Evolutionary conservation across 2,329 filamentous ascomycete genomes (phyloP), one percentile per base, ranked within the genome.

Genomic region (Alternaria tenuissima): DNA sequence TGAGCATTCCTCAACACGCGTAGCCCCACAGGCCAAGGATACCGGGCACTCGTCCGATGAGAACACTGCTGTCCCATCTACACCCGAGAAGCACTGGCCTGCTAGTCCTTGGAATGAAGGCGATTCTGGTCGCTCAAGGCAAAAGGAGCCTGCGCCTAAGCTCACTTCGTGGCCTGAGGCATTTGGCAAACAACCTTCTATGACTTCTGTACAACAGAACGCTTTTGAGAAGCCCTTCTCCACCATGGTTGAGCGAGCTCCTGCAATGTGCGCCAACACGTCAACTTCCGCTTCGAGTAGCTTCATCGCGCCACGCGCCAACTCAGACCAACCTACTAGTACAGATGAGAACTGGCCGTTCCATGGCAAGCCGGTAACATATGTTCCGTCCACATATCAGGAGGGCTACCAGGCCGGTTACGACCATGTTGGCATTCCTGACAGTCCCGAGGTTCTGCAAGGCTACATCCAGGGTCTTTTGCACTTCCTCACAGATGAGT

Each of bases 401-500:
- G 75, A 78, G 54, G 76, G 75, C 1, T 78, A 72, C n/a, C 76
- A 78, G 55, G 75, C 75, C 18, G 76, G 76, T 12, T 73, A 75
- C n/a, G 69, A 75, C 39, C 76, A 77, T 44, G 56, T 73, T 39
- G 75, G 73, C 14, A 71, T 78, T 55, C 72, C 75, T 9, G 70
- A 72, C 44, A 70, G 59, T 36, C 61, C 64, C 2, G 76, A 77
- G 24, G 73, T 77, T n/a, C 52, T 78, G 24, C 69, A 72, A 49
- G 76, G 76, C 3, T 77, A 72, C 54, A 63, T 74, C 8, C 73
- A 77, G 53, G 76, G 76, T 41, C 67, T 78, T 20, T 30, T 70
- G 5, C 64, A 69, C 18, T 75, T 73, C 44, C 61, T 78, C 9
- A 59, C 70, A 9, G 72, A 76, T 32, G 72, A 74, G 30, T 38